These are phyloP conservation scores for Arachnomyces sp. DNA, from an alignment of 2,329 filamentous ascomycete genomes.

Conservation along the genomic window DNA sequence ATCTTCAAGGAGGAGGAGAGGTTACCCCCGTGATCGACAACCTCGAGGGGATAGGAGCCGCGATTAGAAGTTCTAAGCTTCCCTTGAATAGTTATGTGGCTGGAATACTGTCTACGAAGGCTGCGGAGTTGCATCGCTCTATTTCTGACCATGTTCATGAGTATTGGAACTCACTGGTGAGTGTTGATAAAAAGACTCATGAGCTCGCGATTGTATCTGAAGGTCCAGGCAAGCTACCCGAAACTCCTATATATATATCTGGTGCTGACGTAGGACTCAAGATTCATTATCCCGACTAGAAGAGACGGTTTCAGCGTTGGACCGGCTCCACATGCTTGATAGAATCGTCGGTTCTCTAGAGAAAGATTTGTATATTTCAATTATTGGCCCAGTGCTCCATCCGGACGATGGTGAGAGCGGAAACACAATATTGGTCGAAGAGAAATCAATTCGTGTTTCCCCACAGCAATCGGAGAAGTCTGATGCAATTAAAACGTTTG, in stretches of 20 bases:
- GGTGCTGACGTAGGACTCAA: constrained; percentile 1
- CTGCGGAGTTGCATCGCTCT: constrained; percentile 57
- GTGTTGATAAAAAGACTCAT: constrained; percentile 50
- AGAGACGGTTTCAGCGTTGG: constrained; percentile 25
- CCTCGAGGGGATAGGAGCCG: constrained; percentile 37
- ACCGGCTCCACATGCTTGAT: constrained; percentile 24
- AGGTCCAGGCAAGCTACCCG: constrained; percentile 40
- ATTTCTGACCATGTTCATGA: constrained; percentile 60
- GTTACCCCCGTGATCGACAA: constrained; percentile 42
- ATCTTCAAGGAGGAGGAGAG: constrained; percentile 36
- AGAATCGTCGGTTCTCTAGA: constrained; percentile 25
- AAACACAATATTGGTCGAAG: constrained; percentile 20
- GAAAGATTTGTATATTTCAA: constrained; percentile 22
- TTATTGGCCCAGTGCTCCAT: constrained; percentile 28
- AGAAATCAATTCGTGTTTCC: constrained; percentile 22
- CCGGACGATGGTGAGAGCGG: constrained; percentile 19
- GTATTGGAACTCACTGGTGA: constrained; percentile 64
- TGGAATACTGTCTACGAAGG: constrained; percentile 56
- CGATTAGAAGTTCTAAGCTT: constrained; percentile 21
- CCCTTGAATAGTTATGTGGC: constrained; percentile 31
- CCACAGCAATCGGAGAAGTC: constrained; percentile 16
- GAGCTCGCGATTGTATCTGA: constrained; percentile 51
- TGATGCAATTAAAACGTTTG: constrained; percentile 32
- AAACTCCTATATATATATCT: constrained; percentile 11
- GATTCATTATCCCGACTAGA: constrained; percentile 13